phyloP scores from a whole-genome alignment of 2,329 filamentous ascomycete genomes.

The Pseudocercospora crystallina region DNA sequence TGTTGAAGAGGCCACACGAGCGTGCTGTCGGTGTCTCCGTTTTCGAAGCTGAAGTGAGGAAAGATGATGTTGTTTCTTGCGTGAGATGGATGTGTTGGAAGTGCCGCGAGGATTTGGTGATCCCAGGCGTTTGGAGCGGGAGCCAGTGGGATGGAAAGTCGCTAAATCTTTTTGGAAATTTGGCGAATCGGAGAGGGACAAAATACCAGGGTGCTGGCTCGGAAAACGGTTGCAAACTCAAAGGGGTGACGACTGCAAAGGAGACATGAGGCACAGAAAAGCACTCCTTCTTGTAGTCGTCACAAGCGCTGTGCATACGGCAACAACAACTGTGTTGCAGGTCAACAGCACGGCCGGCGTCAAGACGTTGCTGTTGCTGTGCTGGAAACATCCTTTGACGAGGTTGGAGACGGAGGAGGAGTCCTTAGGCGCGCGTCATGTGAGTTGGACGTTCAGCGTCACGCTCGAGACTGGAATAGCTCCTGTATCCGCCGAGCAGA shows the following conservation, averaged over 20 bases:
- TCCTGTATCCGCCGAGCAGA: conserved; percentile 2
- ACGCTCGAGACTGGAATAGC: conserved; percentile 13
- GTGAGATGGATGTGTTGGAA: neutral
- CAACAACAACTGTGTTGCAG: neutral
- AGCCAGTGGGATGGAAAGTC: conserved; percentile 12
- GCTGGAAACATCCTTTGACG: neutral
- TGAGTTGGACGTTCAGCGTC: conserved; percentile 9
- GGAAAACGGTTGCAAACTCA: conserved; percentile 5
- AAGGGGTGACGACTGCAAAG: conserved; percentile 5
- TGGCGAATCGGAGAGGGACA: conserved; percentile 8
- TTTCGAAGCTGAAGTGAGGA: conserved; percentile 1
- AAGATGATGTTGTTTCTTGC: conserved; percentile 8
- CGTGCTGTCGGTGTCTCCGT: conserved; percentile 8
- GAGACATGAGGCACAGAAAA: conserved; percentile 17
- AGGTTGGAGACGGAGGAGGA: neutral
- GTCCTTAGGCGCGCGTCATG: conserved; percentile 8
- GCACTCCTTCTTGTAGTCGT: conserved; percentile 10
- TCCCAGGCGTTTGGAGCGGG: neutral
- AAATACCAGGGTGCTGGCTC: conserved; percentile 6
- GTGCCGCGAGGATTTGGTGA: neutral
- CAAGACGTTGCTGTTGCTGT: conserved; percentile 2
- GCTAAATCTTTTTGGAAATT: conserved; percentile 2
- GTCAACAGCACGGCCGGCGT: conserved; percentile 8
- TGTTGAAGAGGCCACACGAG: neutral
- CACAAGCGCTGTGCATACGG: conserved; percentile 11